Base-by-base conservation (phyloP, 23 red algal genomes). In the Pyropia yezoensis region DNA sequence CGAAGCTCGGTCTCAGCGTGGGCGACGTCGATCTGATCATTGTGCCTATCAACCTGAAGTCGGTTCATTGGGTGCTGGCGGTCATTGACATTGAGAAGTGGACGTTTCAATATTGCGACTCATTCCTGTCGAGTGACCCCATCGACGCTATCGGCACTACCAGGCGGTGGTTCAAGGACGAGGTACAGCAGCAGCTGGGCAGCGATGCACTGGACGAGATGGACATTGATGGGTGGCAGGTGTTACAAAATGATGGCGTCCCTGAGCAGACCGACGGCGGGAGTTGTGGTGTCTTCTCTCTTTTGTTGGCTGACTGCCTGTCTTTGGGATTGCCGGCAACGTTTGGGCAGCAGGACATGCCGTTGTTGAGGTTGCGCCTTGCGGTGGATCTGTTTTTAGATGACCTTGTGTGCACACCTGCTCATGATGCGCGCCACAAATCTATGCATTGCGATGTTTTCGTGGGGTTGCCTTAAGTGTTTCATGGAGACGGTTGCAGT, bases 21-120 rank as follows among this genome's bases (percentile, higher is more conserved):
- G 26, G 13, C 20, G 67, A 30, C 21, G 63, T 80, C 18, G 66
- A 73, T 56, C 66, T 82, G 57, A 72, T 90, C 27, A 17, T 90
- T 1, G 25, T 90, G 34, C 86, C 86, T 28, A 68, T 90, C n/a
- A 90, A 90, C 59, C 29, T 90, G 47, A 65, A 58, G 18, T 75
- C 81, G 20, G 60, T 69, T 67, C 86, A 90, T 27, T 90, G 86
- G 86, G 76, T 90, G 9, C 86, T 90, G 23, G 70, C 49, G 1
- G 76, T 63, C 1, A 74, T 90, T 22, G 76, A 90, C 47, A 28
- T 82, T 18, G 49, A 64, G 18, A 25, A 53, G 6, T 59, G 63
- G 62, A 21, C 74, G 32, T 74, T 90, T 27, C 60, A 62, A 0
- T 80, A 75, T 21, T 59, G 76, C 17, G 86, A 90, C 59, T 80